Conservation (phyloP, 225 moss, liverwort and hornwort species). For the Polytrichum commune region DNA sequence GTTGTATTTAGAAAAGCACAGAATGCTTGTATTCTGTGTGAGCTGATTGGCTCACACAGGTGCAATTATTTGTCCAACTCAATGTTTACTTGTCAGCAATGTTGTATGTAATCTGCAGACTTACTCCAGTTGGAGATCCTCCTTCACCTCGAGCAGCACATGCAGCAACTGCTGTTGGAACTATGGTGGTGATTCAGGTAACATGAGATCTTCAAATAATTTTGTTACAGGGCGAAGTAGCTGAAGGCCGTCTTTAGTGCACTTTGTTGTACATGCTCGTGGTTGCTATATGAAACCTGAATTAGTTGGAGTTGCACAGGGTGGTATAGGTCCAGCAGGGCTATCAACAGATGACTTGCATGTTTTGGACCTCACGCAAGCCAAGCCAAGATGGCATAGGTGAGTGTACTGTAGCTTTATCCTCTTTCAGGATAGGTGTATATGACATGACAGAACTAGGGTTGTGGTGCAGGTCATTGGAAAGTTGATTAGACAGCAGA, state of each 20-base stretch:
- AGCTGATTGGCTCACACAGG: not conserved
- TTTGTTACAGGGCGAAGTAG: not conserved
- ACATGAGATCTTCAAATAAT: constrained; percentile 6
- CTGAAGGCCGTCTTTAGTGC: not conserved
- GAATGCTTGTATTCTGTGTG: no score
- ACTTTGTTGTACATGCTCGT: constrained; percentile 6
- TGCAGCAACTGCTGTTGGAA: constrained; percentile 67
- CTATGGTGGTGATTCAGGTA: constrained; percentile 78
- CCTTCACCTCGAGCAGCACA: constrained; percentile 73
- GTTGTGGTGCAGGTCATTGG: not conserved
- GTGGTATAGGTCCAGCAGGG: constrained; percentile 67
- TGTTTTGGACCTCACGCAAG: constrained; percentile 65
- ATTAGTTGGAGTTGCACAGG: constrained; percentile 31
- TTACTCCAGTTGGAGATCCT: constrained; percentile 65
- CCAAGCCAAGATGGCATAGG: constrained; percentile 72
- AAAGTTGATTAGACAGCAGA: not conserved
- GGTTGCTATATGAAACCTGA: constrained; percentile 19
- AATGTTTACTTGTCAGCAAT: not conserved
- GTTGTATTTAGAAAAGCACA: no score
- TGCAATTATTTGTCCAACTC: not conserved
- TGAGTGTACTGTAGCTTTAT: constrained; percentile 8
- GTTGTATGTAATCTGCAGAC: constrained; percentile 34
- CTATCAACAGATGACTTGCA: constrained; percentile 67
- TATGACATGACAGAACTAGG: constrained; percentile 1
- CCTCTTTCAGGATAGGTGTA: constrained; percentile 3